phyloP scores from a whole-genome alignment of 2,329 filamentous ascomycete species.

The Aspergillus unguis region DNA sequence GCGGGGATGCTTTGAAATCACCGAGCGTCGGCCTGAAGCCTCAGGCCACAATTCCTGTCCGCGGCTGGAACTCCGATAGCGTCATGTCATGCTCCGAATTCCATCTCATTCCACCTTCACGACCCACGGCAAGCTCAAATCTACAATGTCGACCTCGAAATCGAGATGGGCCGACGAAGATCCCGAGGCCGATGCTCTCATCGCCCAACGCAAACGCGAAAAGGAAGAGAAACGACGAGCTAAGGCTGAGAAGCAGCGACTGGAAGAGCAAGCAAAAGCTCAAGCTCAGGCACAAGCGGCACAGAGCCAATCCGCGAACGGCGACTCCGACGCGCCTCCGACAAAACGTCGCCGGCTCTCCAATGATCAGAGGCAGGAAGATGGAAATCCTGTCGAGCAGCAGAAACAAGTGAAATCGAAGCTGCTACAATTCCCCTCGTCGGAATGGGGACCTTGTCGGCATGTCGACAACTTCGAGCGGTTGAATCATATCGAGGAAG shows the following conservation, averaged over 20 bases:
- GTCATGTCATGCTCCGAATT: conserved; percentile 16
- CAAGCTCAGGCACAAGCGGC: conserved; percentile 22
- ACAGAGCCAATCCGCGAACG: conserved; percentile 23
- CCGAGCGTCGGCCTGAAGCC: background rate
- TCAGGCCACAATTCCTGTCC: conserved; percentile 15
- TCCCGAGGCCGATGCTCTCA: conserved; percentile 70
- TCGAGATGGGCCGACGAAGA: conserved; percentile 88
- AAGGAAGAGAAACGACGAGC: conserved; percentile 85
- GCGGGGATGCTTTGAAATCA: conserved; percentile 25
- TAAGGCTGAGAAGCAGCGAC: conserved; percentile 67
- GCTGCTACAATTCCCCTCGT: conserved; percentile 68
- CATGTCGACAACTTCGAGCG: conserved; percentile 86
- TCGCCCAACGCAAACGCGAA: conserved; percentile 67
- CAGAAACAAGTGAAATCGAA: conserved; percentile 44
- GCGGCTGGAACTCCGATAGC: conserved; percentile 17
- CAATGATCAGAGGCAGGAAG: conserved; percentile 38
- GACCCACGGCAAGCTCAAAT: conserved; percentile 13
- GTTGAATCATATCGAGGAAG: conserved; percentile 96
- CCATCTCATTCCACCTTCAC: conserved; percentile 5
- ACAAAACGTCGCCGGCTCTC: conserved; percentile 63
- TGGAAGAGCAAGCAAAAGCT: conserved; percentile 32
- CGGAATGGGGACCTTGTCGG: conserved; percentile 66
- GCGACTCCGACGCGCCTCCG: conserved; percentile 41
- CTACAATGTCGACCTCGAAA: conserved; percentile 56
- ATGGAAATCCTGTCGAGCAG: conserved; percentile 14